A percentile compares a stretch with the other conserved stretches of the same genome.
These are phyloP conservation scores for Primulina huaijiensis DNA, from an alignment of 257 asterid genomes.

Conservation along the genomic window DNA sequence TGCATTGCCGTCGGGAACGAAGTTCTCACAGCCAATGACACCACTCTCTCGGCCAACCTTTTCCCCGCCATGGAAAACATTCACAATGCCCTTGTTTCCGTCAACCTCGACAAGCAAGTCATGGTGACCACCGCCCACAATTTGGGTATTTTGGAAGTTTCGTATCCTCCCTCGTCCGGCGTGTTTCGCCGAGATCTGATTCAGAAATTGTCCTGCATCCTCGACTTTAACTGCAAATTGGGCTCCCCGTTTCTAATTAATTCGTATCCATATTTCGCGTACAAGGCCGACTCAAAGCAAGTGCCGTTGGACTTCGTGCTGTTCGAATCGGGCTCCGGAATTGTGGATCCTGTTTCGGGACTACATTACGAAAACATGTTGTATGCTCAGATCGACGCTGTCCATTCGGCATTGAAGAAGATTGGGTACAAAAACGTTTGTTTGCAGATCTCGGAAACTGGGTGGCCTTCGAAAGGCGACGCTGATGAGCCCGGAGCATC, in stretches of 20 bases:
- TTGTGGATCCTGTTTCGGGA: slow-evolving; percentile 45
- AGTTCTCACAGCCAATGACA: slow-evolving; percentile 59
- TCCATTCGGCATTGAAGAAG: slow-evolving; percentile 58
- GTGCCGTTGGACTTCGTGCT: slow-evolving; percentile 60
- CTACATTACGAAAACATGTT: slow-evolving; percentile 77
- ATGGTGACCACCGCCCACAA: slow-evolving; percentile 78
- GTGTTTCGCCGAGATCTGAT: slow-evolving; percentile 54
- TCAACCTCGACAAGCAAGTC: slow-evolving; percentile 56
- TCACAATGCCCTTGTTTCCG: slow-evolving; percentile 53
- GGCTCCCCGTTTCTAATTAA: slow-evolving; percentile 68
- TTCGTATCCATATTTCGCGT: slow-evolving; percentile 85
- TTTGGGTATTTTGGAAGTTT: slow-evolving; percentile 57
- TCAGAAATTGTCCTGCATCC: slow-evolving; percentile 38
- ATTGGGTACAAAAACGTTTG: slow-evolving; percentile 64
- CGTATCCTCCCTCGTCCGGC: slow-evolving; percentile 87
- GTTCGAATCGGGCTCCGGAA: slow-evolving; percentile 48
- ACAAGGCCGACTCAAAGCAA: slow-evolving; percentile 60
- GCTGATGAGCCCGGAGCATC: slow-evolving; percentile 76
- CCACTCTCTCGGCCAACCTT: slow-evolving; percentile 47
- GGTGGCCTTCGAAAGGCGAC: slow-evolving; percentile 94
- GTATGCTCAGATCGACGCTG: slow-evolving; percentile 81
- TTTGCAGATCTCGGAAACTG: slow-evolving; percentile 86
- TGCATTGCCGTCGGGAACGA: slow-evolving; percentile 83
- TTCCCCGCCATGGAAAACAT: slow-evolving; percentile 76
- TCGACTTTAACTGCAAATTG: slow-evolving; percentile 60